These are phyloP conservation scores for Blastocystis sp. DNA, from an alignment of 352 stramenopile genomes.

Conservation along the genomic window DNA sequence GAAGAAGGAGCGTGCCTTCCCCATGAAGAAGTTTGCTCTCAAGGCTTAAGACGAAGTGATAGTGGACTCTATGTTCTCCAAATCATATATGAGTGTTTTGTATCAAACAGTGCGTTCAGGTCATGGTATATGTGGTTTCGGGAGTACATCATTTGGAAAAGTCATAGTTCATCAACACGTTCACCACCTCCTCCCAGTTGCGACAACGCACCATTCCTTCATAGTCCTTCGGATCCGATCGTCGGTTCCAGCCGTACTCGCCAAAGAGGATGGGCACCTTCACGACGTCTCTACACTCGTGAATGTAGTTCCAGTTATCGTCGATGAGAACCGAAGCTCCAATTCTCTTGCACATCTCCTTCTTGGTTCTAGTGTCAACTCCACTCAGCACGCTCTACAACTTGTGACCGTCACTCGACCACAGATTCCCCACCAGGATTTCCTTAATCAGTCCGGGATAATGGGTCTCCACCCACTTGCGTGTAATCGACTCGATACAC, in stretches of 20 bases:
- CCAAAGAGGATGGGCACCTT: constrained; percentile 43
- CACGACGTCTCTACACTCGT: constrained; percentile 13
- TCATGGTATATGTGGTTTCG: too few species aligned
- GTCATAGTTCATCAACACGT: constrained; percentile 24
- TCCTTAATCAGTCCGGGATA: constrained; percentile 46
- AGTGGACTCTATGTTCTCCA: constrained; percentile 32
- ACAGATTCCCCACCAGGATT: constrained; percentile 25
- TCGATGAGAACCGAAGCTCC: constrained; percentile 43
- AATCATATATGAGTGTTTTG: constrained; percentile 48
- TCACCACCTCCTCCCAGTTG: constrained; percentile 49
- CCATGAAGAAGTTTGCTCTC: constrained; percentile 85
- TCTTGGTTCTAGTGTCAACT: constrained; percentile 25
- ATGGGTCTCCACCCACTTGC: neutral
- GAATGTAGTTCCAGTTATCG: constrained; percentile 53
- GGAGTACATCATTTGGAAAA: neutral
- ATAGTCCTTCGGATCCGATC: constrained; percentile 34
- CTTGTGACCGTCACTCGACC: constrained; percentile 30
- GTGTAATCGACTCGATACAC: constrained; percentile 27
- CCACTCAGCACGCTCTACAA: neutral
- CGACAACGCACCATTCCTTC: constrained; percentile 21
- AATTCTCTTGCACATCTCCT: constrained; percentile 38
- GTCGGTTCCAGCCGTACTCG: constrained; percentile 41
- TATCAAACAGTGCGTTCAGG: too few species aligned
- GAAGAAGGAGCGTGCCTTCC: constrained; percentile 90
- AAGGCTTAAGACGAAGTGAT: constrained; percentile 78